Conservation (phyloP, 176 grass and related monocot species). For the Cymbopogon citratus region DNA sequence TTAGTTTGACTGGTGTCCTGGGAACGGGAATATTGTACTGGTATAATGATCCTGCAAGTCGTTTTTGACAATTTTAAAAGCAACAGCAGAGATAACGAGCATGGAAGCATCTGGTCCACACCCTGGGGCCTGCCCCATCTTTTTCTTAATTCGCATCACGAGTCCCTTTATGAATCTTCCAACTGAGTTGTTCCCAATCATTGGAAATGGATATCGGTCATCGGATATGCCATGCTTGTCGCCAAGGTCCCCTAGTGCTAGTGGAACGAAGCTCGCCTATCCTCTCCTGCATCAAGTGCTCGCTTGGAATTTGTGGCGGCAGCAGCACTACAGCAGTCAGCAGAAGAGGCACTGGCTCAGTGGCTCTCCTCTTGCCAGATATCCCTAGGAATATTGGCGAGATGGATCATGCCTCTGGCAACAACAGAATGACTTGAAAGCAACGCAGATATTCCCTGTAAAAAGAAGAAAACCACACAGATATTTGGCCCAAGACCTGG, state of each 20-base stretch:
- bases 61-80: background rate
- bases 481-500: background rate
- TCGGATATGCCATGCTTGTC: background rate
- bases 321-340: background rate
- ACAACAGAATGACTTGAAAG: background rate
- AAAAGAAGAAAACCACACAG: background rate
- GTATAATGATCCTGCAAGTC: background rate
- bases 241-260: background rate
- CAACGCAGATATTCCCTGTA: background rate
- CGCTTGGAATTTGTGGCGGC: background rate
- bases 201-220: background rate
- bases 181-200: background rate
- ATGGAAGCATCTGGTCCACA: slow-evolving; percentile 5
- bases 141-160: background rate
- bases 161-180: background rate
- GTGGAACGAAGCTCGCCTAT: background rate
- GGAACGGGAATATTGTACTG: background rate
- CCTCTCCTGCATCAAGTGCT: background rate
- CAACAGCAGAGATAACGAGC: background rate
- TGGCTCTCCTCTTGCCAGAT: background rate
- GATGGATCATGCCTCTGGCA: background rate
- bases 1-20: slow-evolving; percentile 15
- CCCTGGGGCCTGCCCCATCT: background rate
- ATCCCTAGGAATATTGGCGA: background rate
- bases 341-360: too few relatives aligned